Evolutionary conservation across 73 alveolate species (phyloP).

Genomic region (Paramecium sonneborni): DNA sequence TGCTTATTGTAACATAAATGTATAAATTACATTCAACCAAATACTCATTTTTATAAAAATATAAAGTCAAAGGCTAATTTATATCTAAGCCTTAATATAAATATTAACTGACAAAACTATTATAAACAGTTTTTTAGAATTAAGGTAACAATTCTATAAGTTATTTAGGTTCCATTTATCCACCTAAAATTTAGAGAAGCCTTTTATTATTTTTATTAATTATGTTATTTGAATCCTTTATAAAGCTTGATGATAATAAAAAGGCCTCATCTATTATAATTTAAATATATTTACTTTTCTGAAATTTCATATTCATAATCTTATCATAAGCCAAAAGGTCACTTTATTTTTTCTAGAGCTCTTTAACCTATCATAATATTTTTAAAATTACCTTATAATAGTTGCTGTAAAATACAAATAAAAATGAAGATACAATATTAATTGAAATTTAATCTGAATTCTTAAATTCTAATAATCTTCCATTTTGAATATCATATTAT

Average conservation of each 20-base stretch:
- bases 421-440: not conserved
- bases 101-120: not conserved
- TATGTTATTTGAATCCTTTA: not conserved
- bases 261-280: not conserved
- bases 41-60: not conserved
- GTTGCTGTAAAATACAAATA: not conserved
- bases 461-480: not conserved
- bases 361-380: not conserved
- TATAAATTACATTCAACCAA: not conserved
- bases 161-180: not conserved
- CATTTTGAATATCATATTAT: not conserved
- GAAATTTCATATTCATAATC: not conserved
- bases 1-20: not conserved
- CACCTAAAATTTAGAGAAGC: not conserved
- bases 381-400: not conserved
- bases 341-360: not conserved
- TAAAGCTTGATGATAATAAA: not conserved
- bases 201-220: not conserved
- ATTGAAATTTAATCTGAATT: not conserved
- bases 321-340: not conserved
- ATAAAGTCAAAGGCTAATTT: not conserved
- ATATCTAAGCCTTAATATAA: not conserved
- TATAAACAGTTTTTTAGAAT: not conserved
- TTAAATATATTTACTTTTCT: not conserved
- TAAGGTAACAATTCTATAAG: not conserved